A percentile compares a stretch with the other conserved stretches of the same genome.
Evolutionary conservation across 2,329 filamentous ascomycete species (phyloP).

Genomic region (Pleoardoris graminearum): DNA sequence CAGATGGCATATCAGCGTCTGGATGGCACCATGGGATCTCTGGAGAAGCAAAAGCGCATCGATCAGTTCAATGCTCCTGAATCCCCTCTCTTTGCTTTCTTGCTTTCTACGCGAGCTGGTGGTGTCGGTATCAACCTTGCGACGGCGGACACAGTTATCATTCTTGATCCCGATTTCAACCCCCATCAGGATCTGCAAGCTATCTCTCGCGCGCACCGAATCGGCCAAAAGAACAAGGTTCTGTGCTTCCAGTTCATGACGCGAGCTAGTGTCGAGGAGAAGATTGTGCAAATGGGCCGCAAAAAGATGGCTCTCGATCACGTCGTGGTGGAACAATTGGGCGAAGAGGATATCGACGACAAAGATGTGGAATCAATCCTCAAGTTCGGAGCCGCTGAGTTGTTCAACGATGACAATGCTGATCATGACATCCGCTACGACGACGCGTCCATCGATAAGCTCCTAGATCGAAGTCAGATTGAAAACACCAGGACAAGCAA

Average conservation of each 20-base stretch:
- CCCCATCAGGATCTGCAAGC: conserved; percentile 98
- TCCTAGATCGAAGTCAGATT: conserved; percentile 83
- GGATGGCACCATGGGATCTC: conserved; percentile 77
- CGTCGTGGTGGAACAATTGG: conserved; percentile 90
- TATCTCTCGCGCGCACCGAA: conserved; percentile 89
- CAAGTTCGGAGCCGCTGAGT: conserved; percentile 79
- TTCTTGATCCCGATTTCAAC: conserved; percentile 96
- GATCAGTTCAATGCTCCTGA: conserved; percentile 88
- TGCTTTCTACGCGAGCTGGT: conserved; percentile 90
- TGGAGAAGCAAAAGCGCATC: conserved; percentile 92
- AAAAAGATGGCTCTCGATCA: conserved; percentile 97
- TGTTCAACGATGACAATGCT: conserved; percentile 76
- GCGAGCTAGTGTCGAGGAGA: conserved; percentile 85
- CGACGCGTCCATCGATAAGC: conserved; percentile 76
- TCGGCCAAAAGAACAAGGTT: conserved; percentile 94
- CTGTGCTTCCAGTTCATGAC: conserved; percentile 95
- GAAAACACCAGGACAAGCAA: conserved; percentile 70
- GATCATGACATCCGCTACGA: conserved; percentile 81
- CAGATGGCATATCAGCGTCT: conserved; percentile 75
- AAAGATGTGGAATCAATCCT: conserved; percentile 86
- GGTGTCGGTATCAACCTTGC: conserved; percentile 98
- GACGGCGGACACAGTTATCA: conserved; percentile 96
- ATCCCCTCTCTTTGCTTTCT: conserved; percentile 83
- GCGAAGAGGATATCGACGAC: conserved; percentile 75
- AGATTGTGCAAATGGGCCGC: conserved; percentile 92